phyloP scores from a whole-genome alignment of 2,329 filamentous ascomycete genomes.

The Arthrobotrys pseudoclavata region DNA sequence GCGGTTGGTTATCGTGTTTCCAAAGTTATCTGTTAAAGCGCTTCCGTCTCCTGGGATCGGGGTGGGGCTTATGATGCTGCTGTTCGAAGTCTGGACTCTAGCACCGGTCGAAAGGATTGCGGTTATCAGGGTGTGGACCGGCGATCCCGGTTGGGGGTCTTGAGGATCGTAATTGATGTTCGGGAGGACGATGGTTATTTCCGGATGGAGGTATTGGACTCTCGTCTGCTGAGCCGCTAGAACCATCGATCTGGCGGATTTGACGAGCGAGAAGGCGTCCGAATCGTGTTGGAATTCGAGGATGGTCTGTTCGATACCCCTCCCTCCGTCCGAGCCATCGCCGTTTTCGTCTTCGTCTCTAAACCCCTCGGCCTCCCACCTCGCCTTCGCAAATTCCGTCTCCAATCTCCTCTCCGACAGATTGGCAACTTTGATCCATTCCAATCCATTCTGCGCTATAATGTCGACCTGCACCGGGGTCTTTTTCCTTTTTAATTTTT shows the following conservation, averaged over 20 bases:
- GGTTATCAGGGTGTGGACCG: constrained; percentile 68
- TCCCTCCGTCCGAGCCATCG: neutral
- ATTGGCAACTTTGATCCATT: constrained; percentile 78
- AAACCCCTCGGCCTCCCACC: constrained; percentile 71
- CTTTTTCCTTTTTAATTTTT: constrained; percentile 65
- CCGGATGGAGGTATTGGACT: constrained; percentile 73
- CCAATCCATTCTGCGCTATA: constrained; percentile 73
- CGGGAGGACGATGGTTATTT: constrained; percentile 74
- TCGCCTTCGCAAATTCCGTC: constrained; percentile 78
- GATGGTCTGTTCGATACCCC: constrained; percentile 27
- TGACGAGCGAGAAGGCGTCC: constrained; percentile 72
- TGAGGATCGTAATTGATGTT: constrained; percentile 70
- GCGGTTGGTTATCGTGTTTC: constrained; percentile 7
- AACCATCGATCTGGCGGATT: constrained; percentile 73
- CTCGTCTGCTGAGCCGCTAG: constrained; percentile 72
- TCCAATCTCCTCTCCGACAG: constrained; percentile 75
- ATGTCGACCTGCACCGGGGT: constrained; percentile 75
- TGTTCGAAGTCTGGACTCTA: constrained; percentile 61
- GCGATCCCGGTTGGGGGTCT: constrained; percentile 65
- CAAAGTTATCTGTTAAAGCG: constrained; percentile 12
- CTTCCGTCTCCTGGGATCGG: neutral
- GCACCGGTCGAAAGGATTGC: constrained; percentile 61
- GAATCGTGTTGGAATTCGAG: constrained; percentile 62
- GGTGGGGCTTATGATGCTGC: constrained; percentile 51
- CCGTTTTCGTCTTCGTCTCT: constrained; percentile 67